Conservation (phyloP, 2,329 filamentous ascomycete genomes). For the Botryosphaeria dothidea region DNA sequence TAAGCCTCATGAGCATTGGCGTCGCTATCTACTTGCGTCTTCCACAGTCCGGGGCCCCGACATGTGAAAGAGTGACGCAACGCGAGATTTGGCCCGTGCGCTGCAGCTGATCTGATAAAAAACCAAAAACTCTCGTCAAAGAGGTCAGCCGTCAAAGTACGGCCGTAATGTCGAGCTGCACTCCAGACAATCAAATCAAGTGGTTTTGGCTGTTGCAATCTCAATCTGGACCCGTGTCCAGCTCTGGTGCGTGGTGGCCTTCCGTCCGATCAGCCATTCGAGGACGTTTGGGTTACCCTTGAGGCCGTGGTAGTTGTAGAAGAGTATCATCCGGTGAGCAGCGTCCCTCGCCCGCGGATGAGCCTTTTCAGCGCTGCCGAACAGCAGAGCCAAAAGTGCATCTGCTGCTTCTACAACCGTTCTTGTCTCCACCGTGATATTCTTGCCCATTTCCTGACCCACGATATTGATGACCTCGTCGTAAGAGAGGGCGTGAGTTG, state of each 20-base stretch:
- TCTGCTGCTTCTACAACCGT: conserved; percentile 26
- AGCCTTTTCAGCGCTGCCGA: neutral
- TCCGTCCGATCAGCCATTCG: conserved; percentile 23
- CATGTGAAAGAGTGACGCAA: conserved; percentile 17
- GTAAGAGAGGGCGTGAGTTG: conserved; percentile 24
- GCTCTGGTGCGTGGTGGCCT: conserved; percentile 20
- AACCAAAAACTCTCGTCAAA: neutral
- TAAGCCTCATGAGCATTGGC: neutral
- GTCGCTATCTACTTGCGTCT: neutral
- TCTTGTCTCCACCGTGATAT: conserved; percentile 25
- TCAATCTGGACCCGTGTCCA: conserved; percentile 15
- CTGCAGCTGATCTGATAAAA: conserved; percentile 4
- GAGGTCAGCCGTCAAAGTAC: neutral
- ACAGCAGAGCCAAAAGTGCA: conserved; percentile 15
- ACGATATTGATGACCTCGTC: conserved; percentile 24
- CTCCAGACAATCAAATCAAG: too few species aligned
- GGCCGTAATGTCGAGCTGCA: neutral
- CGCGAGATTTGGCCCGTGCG: neutral
- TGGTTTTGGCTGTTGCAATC: neutral
- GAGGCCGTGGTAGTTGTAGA: conserved; percentile 24
- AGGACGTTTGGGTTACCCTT: conserved; percentile 23
- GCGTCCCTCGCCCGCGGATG: conserved; percentile 19
- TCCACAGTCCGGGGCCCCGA: conserved; percentile 11
- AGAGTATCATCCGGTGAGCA: conserved; percentile 24
- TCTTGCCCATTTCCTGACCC: conserved; percentile 27